These are phyloP conservation scores for Cryphonectria nitschkei DNA, from an alignment of 2,329 filamentous ascomycete genomes.

Conservation along the genomic window DNA sequence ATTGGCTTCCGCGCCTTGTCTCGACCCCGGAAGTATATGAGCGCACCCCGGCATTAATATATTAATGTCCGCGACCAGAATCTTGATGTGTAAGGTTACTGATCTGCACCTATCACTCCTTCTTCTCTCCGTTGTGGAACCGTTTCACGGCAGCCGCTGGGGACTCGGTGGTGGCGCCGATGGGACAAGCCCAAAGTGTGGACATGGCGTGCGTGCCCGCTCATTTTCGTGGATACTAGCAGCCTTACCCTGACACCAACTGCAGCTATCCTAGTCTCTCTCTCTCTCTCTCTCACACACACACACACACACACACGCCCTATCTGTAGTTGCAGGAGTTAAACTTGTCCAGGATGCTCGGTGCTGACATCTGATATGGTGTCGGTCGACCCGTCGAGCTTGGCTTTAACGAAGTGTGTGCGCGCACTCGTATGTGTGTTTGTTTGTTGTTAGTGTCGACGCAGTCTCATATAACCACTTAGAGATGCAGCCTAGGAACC, in stretches of 20 bases:
- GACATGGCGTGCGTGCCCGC: not conserved
- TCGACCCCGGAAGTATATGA: slow-evolving; percentile 17
- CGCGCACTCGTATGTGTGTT: not conserved
- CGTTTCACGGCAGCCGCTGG: slow-evolving; percentile 19
- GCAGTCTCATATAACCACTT: slow-evolving; percentile 15
- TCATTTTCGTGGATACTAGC: slow-evolving; percentile 5
- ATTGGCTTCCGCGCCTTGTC: slow-evolving; percentile 18
- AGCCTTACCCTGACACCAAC: not conserved
- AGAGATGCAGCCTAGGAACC: slow-evolving; percentile 18
- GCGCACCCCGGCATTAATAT: slow-evolving; percentile 14
- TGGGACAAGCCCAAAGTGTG: not conserved
- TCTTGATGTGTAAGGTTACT: slow-evolving; percentile 14
- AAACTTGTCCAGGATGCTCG: not conserved
- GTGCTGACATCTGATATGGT: not conserved
- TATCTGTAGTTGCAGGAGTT: not conserved
- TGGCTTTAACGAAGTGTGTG: not conserved
- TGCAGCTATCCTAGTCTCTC: slow-evolving; percentile 4
- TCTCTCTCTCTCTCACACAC: not conserved
- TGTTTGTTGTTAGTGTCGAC: slow-evolving; percentile 14
- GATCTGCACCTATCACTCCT: not conserved
- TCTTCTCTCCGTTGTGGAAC: slow-evolving; percentile 19
- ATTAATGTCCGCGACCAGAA: slow-evolving; percentile 1
- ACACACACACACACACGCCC: no score
- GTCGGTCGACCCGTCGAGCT: slow-evolving; percentile 6
- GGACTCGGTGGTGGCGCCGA: slow-evolving; percentile 6